Conservation (phyloP, 257 asterid species). For the Anisodus tanguticus region DNA sequence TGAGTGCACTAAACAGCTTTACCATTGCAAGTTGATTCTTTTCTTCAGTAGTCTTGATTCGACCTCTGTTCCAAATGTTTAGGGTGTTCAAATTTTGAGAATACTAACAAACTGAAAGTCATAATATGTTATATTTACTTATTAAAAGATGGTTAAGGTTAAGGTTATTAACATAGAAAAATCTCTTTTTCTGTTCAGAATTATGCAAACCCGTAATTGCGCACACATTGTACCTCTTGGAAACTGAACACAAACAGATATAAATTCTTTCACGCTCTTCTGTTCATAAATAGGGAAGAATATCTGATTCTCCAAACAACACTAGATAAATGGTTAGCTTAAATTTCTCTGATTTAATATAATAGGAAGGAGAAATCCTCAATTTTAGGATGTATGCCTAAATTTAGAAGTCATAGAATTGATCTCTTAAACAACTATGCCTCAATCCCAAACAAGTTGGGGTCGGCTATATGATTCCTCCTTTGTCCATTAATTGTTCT, state of each 20-base stretch:
- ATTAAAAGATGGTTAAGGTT: neutral
- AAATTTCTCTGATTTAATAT: neutral
- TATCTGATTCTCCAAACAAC: conserved; percentile 4
- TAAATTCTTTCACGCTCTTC: neutral
- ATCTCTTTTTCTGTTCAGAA: neutral
- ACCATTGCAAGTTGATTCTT: conserved; percentile 13
- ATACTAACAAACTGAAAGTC: conserved; percentile 15
- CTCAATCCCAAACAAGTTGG: too few relatives aligned
- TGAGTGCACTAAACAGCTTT: conserved; percentile 9
- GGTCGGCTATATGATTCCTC: too few relatives aligned
- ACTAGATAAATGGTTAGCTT: neutral
- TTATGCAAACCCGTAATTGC: neutral
- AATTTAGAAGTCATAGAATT: neutral
- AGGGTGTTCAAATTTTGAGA: neutral
- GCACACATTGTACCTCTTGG: conserved; percentile 3
- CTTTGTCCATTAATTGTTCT: neutral
- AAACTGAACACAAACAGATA: neutral
- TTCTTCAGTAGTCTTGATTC: conserved; percentile 14
- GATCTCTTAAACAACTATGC: too few relatives aligned
- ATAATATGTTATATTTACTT: neutral
- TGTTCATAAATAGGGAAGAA: conserved; percentile 11
- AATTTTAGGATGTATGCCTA: neutral
- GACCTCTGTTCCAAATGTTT: conserved; percentile 24
- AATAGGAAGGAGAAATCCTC: neutral
- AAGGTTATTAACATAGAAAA: conserved; percentile 11